Conservation (phyloP, 2,329 filamentous ascomycete species). For the Calonectria naviculata region DNA sequence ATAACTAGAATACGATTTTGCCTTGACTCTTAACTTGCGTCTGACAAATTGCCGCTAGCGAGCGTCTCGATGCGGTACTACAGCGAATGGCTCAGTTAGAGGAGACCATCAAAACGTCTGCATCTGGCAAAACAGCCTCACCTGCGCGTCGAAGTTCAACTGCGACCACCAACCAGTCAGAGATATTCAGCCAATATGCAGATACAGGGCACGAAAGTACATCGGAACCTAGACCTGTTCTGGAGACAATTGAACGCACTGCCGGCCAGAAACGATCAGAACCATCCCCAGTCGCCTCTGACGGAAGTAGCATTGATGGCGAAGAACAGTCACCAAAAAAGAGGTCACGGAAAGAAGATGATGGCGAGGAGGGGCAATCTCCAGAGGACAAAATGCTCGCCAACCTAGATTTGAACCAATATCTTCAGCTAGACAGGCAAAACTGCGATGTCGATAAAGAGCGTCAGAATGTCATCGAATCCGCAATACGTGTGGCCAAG, state of each 20-base stretch:
- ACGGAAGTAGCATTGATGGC: neutral
- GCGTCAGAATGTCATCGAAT: neutral
- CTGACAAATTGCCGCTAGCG: neutral
- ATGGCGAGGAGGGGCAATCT: neutral
- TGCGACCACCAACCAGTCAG: neutral
- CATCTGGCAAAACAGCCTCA: neutral
- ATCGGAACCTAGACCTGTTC: neutral
- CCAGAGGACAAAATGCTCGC: slow-evolving; percentile 10
- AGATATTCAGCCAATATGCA: neutral
- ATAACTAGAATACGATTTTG: neutral
- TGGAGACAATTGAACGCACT: neutral
- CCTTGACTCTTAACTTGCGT: neutral
- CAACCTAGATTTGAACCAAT: neutral
- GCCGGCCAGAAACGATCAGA: neutral
- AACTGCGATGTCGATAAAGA: neutral
- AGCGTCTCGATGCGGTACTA: neutral
- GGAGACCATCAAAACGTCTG: neutral
- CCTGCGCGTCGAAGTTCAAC: neutral
- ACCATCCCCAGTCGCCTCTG: neutral
- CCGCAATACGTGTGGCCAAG: slow-evolving; percentile 4
- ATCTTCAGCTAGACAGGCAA: neutral
- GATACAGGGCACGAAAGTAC: neutral
- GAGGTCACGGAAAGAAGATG: neutral
- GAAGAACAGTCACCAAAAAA: neutral
- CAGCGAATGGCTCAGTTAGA: slow-evolving; percentile 1